Conservation (phyloP, 2,329 filamentous ascomycete genomes). For the Fusarium sp. region DNA sequence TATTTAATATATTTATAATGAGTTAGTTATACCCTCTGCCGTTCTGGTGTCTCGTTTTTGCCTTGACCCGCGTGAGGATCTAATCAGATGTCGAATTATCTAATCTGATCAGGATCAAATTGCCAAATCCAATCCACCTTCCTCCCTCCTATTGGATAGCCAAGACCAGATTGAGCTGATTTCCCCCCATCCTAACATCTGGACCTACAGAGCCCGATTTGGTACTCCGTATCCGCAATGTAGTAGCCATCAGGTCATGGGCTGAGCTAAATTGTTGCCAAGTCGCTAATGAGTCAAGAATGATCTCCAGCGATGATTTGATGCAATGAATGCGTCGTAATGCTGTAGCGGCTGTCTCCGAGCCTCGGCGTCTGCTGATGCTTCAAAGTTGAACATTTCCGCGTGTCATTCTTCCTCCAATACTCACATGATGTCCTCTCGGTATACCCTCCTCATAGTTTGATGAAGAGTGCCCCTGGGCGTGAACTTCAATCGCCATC, state of each 20-base stretch:
- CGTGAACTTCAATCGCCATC: not conserved
- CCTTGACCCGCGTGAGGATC: not conserved
- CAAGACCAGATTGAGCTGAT: not conserved
- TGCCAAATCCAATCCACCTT: not conserved
- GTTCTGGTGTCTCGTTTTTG: too few species aligned
- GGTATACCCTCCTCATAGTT: not conserved
- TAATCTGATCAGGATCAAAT: not conserved
- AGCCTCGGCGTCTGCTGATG: not conserved
- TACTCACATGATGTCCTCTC: not conserved
- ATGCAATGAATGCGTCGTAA: not conserved
- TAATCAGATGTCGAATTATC: not conserved
- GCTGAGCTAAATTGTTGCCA: not conserved
- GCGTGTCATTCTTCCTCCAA: not conserved
- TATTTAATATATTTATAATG: too few species aligned
- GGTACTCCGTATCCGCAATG: not conserved
- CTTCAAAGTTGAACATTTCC: not conserved
- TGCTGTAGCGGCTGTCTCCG: not conserved
- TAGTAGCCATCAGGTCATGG: not conserved
- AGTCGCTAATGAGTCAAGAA: not conserved
- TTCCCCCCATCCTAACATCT: not conserved
- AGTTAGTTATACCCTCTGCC: too few species aligned
- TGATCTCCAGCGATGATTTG: not conserved
- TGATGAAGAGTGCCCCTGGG: not conserved
- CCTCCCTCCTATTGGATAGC: not conserved
- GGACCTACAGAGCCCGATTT: not conserved